Base-by-base conservation (phyloP, 1,284 basidiomycete genomes). In the Golubevia sp. region DNA sequence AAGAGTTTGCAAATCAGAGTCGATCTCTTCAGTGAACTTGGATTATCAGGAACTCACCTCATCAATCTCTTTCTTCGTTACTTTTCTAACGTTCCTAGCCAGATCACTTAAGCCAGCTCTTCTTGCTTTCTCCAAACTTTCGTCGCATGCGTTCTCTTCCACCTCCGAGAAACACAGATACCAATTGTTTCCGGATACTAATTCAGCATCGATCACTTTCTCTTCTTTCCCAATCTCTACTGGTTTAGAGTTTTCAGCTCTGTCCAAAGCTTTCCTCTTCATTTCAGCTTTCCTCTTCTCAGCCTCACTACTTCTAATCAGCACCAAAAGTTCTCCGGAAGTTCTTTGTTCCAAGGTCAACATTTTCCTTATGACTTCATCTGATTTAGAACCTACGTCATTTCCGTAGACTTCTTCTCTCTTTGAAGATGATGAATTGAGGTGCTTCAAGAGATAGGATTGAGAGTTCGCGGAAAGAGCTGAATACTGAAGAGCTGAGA, bases 401-500 rank as follows among this genome's bases (percentile, higher is more conserved):
- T 61, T 61, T 23, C 59, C 59, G 38, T 49, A 61, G 18, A 55
- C 49, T 26, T 61, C 59, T 25, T 61, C 52, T 21, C 59, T 20
- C 11, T n/a, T 2, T 2, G 30, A 21, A 2, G 11, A 15, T 11
- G 3, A 24, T 23, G 52, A 18, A 18, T 51, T 15, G 13, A 49
- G 15, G 30, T n/a, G 26, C 5, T 15, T 13, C 5, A 56, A 27
- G 59, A 5, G 51, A 18, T 62, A 54, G 5, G 49, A 18, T 2
- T 74, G 63, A 0, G 67, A 71, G 44, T 71, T 68, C 3, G 63
- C 54, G 48, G 68, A 64, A 8, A 76, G 55, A 20, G 74, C 74
- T 3, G 44, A 24, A 49, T 70, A 76, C 2, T 67, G 51, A 0
- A 76, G 59, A 2, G 71, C 74, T 18, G 74, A 74, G 27, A 56